Evolutionary conservation across 2,329 filamentous ascomycete genomes (phyloP), one percentile per base, ranked within the genome.

Genomic region (Xylariomycetidae sp.): DNA sequence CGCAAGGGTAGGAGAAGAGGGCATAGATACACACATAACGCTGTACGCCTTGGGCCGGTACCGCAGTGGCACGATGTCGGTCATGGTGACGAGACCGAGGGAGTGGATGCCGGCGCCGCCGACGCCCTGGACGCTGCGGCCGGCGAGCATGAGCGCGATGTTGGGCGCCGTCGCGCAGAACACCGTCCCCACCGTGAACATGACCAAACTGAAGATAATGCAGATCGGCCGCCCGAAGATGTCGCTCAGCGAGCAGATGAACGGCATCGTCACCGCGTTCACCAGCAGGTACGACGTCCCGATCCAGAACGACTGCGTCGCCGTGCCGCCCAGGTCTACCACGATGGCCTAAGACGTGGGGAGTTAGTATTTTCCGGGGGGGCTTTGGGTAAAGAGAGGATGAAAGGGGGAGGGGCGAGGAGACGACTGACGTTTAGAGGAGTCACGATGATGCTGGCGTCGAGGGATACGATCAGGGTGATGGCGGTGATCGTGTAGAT

Each of bases 141-240:
- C 63, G 5, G 50, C 49, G 6, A 66, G 54, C 27, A 65, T 49
- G 5, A 52, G 41, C 3, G 43, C 36, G 19, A 66, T 57, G 35
- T 42, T 40, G 10, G 52, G 46, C 1, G 63, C 54, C 5, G 55
- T 34, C 12, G 53, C 54, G 37, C 64, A 67, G 7, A 64, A 38
- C 14, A 64, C 44, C 3, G 62, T 69, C 10, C 66, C 68, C 14
- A 53, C 24, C 1, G 57, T 58, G 44, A 74, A 74, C 42, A 68
- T 41, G 2, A 42, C 19, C 10, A 62, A 40, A n/a, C 58, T 43
- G 27, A 56, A 50, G 16, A 54, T 53, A n/a, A 63, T 39, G 19
- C 54, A 52, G 24, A 52, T 45, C 8, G 58, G 56, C 3, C 59
- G 50, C 17, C 59, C 58, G 22, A 60, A 50, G 42, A 65, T 41